Evolutionary conservation across 345 rosid genomes (phyloP).

Genomic region (Geranium brycei): DNA sequence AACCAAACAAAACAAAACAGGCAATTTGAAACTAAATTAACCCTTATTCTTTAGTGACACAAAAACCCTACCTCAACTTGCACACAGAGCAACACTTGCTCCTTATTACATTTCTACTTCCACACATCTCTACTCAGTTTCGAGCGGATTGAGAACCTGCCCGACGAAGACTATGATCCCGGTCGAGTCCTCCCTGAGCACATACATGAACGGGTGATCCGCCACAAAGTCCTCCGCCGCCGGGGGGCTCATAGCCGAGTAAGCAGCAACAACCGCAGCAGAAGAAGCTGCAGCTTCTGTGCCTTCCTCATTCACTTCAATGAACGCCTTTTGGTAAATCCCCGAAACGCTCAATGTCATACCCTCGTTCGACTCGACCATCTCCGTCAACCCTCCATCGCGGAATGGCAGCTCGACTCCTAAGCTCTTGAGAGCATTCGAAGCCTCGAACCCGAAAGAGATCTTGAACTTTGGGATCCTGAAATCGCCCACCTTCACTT

Average conservation of each 20-base stretch:
- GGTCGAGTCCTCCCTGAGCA: constrained; percentile 3
- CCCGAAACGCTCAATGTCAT: too few relatives aligned
- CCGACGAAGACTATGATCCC: neutral
- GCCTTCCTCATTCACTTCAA: constrained; percentile 13
- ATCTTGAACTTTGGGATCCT: constrained; percentile 10
- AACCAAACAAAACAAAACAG: too few relatives aligned
- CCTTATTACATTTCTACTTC: too few relatives aligned
- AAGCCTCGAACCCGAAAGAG: neutral
- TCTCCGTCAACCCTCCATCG: neutral
- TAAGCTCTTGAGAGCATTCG: neutral
- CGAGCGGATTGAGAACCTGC: constrained; percentile 1
- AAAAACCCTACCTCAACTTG: too few relatives aligned
- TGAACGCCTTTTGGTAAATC: constrained; percentile 6
- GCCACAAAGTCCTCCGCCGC: neutral
- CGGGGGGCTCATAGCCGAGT: too few relatives aligned
- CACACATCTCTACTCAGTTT: too few relatives aligned
- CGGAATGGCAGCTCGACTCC: constrained; percentile 6
- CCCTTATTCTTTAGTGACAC: too few relatives aligned
- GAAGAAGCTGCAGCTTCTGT: constrained; percentile 14
- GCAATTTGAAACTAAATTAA: too few relatives aligned
- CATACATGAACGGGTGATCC: constrained; percentile 5
- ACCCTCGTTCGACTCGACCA: neutral
- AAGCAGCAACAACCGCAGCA: too few relatives aligned
- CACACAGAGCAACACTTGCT: too few relatives aligned
- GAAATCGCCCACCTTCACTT: neutral